Percentiles rank a stretch among this genome's conserved stretches.
These are phyloP conservation scores for Hamamelis virginiana DNA, from an alignment of 164 flowering plant genomes.

Conservation along the genomic window DNA sequence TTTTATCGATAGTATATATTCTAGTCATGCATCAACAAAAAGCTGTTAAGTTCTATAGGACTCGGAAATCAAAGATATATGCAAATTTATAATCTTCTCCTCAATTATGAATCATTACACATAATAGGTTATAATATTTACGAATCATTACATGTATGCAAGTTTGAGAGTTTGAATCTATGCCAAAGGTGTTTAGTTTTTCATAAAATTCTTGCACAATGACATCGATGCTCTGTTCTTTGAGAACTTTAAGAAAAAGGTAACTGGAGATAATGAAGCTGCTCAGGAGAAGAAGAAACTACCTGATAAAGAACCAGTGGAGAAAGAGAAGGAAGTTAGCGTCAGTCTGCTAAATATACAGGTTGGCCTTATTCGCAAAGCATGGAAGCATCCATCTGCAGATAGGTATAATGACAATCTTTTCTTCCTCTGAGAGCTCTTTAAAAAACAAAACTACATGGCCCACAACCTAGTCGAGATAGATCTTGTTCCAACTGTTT, in stretches of 20 bases:
- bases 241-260: conserved; percentile 37
- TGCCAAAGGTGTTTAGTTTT: not conserved
- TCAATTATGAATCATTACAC: no score
- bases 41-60: no score
- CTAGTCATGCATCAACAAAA: no score
- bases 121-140: no score
- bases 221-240: conserved; percentile 13
- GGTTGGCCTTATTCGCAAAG: conserved; percentile 89
- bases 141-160: not conserved
- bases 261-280: conserved; percentile 37
- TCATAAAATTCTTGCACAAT: not conserved
- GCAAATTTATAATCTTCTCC: no score
- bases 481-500: not conserved
- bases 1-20: no score
- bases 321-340: conserved; percentile 62
- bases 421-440: not conserved
- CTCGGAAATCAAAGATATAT: no score
- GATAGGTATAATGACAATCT: conserved; percentile 65
- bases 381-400: conserved; percentile 98
- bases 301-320: conserved; percentile 52
- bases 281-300: conserved; percentile 52
- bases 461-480: not conserved
- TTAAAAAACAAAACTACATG: not conserved
- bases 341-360: conserved; percentile 81
- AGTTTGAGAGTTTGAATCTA: not conserved